These are phyloP conservation scores for Gnaphalium uliginosum DNA, from an alignment of 129 eudicot genomes.

Conservation along the genomic window DNA sequence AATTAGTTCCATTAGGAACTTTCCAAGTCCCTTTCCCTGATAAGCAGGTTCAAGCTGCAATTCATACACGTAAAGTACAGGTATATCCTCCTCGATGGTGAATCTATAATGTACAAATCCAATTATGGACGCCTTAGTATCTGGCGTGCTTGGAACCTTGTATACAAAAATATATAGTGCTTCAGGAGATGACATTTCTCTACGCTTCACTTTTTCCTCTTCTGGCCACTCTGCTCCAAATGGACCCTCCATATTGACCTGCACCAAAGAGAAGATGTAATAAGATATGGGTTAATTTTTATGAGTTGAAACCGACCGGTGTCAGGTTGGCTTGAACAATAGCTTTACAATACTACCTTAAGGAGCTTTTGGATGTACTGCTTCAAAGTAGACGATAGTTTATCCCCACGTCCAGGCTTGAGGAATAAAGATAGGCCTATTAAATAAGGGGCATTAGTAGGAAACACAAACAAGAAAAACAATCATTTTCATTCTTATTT, in stretches of 20 bases:
- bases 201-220: slow-evolving; percentile 84
- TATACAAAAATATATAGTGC: slow-evolving; percentile 77
- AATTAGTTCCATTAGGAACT: slow-evolving; percentile 74
- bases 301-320: not conserved
- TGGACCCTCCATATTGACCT: slow-evolving; percentile 81
- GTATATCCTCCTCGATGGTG: slow-evolving; percentile 78
- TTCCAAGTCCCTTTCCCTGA: slow-evolving; percentile 87
- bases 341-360: slow-evolving; percentile 48
- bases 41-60: slow-evolving; percentile 79
- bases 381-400: slow-evolving; percentile 59
- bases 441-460: slow-evolving; percentile 2
- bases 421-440: slow-evolving; percentile 61
- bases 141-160: slow-evolving; percentile 39
- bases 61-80: slow-evolving; percentile 91
- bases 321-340: not conserved
- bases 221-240: slow-evolving; percentile 85
- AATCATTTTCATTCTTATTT: slow-evolving; percentile 37
- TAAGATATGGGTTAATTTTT: not conserved
- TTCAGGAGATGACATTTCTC: slow-evolving; percentile 79
- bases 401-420: slow-evolving; percentile 73
- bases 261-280: slow-evolving; percentile 17
- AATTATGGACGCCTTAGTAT: slow-evolving; percentile 36
- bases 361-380: slow-evolving; percentile 71
- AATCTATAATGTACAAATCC: slow-evolving; percentile 93
- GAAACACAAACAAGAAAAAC: slow-evolving; percentile 10